Conservation (phyloP, 1,139 yeast genomes). For the Trichomonascaceae sp. region DNA sequence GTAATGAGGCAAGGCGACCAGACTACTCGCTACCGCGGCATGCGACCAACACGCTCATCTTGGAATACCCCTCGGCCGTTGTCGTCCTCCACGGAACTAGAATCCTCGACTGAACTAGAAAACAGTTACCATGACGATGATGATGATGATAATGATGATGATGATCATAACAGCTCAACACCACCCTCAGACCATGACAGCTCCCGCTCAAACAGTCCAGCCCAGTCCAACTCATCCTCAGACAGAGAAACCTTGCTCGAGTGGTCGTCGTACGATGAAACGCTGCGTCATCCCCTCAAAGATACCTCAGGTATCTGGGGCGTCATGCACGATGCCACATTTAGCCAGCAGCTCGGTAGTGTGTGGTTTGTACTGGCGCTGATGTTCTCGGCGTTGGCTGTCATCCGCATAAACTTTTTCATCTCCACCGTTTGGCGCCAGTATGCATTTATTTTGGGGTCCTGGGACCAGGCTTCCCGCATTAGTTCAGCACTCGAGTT, state of each 20-base stretch:
- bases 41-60: too few species aligned
- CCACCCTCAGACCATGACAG: too few species aligned
- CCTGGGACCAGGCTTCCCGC: slow-evolving; percentile 22
- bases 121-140: background rate
- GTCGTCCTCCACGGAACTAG: too few species aligned
- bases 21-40: too few species aligned
- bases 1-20: too few species aligned
- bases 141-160: too few species aligned
- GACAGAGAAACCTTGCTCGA: slow-evolving; percentile 8
- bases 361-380: slow-evolving; percentile 76
- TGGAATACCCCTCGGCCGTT: too few species aligned
- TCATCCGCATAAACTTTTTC: slow-evolving; percentile 82
- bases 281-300: background rate
- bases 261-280: background rate
- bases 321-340: slow-evolving; percentile 55
- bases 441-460: slow-evolving; percentile 52
- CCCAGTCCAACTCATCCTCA: slow-evolving; percentile 3
- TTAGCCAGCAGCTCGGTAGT: slow-evolving; percentile 51
- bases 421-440: slow-evolving; percentile 80
- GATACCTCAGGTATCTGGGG: slow-evolving; percentile 59
- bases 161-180: too few species aligned
- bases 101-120: background rate
- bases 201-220: background rate
- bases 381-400: slow-evolving; percentile 67
- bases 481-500: slow-evolving; percentile 39